Evolutionary conservation across 257 asterid genomes (phyloP), one percentile per base, ranked within the genome.

Genomic region (Cruciata laevipes): DNA sequence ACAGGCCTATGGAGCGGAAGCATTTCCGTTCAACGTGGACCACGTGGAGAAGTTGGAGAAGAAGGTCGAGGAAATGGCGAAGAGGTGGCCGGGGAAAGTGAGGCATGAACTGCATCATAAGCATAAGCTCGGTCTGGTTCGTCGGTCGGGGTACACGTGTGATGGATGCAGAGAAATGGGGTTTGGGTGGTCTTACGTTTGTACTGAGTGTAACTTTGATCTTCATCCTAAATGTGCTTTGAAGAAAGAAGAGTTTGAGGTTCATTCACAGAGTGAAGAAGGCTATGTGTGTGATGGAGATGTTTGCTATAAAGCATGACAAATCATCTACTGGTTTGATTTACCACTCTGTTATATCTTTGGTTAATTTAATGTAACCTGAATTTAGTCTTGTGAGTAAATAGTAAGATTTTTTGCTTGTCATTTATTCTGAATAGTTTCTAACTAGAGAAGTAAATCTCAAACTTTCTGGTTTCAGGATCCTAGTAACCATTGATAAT

Each of bases 141-240:
- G 73, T 14, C 72, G 79, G 3, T 66, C 57, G 1, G 80, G 72
- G 9, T 79, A 68, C 32, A 59, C 27, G 0, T 79, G 83, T 37
- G 70, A 73, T 12, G 80, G 83, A 0, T 79, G 83, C 68, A 59
- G 69, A 16, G 76, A 75, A 37, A 69, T 56, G 66, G 83, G 83
- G 5, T 67, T 64, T 32, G 80, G 77, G 30, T 79, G 80, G 83
- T 73, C 83, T 60, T 79, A 75, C 23, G 30, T 67, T 1, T 79
- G 80, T 59, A 30, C 56, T 12, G 70, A 49, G 13, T 79, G 80
- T 13, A 68, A 75, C 30, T 75, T 68, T 7, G 83, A 76, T 21
- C 77, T 79, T 33, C 83, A 79, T 38, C 83, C 83, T n/a, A 79
- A 75, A 60, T 79, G 83, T 72, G 52, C 75, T 64, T 70, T 73